Conservation (phyloP, 2,329 filamentous ascomycete species). For the Didymella sp. region DNA sequence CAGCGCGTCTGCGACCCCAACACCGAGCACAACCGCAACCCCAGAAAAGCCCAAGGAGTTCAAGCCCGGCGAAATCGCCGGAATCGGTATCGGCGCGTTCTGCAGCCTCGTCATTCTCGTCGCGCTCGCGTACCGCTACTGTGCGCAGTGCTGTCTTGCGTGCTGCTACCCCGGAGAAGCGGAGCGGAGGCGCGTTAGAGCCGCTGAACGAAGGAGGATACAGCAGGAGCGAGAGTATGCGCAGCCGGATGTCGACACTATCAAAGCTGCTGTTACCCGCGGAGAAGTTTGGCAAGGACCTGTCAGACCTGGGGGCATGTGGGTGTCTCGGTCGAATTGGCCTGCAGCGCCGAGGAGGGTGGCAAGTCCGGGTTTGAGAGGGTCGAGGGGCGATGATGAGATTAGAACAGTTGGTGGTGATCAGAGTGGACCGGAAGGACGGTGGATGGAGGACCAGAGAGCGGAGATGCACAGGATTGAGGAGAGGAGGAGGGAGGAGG, state of each 20-base stretch:
- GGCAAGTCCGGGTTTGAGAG: background rate
- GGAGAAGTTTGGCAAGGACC: conserved; percentile 2
- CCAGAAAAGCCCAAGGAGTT: background rate
- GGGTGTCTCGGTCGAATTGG: background rate
- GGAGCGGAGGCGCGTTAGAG: conserved; percentile 2
- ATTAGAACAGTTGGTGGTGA: background rate
- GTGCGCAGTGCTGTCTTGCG: background rate
- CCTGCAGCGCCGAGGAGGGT: background rate
- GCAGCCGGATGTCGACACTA: conserved; percentile 1
- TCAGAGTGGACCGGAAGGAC: background rate
- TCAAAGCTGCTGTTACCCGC: background rate
- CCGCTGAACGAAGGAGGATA: background rate
- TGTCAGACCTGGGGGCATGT: background rate
- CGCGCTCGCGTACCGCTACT: background rate
- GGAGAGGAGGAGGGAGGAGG: background rate
- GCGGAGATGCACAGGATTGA: background rate
- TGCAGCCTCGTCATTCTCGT: background rate
- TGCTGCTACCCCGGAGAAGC: background rate
- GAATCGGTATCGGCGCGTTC: conserved; percentile 4
- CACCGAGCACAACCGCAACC: background rate
- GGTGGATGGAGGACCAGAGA: background rate
- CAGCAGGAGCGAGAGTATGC: background rate
- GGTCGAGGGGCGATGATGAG: background rate
- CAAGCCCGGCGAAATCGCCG: conserved; percentile 2
- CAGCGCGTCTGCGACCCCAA: background rate